These are phyloP conservation scores for sweet orange (Citrus sinensis) DNA, from an alignment of 345 rosid genomes.

Conservation along the genomic window DNA sequence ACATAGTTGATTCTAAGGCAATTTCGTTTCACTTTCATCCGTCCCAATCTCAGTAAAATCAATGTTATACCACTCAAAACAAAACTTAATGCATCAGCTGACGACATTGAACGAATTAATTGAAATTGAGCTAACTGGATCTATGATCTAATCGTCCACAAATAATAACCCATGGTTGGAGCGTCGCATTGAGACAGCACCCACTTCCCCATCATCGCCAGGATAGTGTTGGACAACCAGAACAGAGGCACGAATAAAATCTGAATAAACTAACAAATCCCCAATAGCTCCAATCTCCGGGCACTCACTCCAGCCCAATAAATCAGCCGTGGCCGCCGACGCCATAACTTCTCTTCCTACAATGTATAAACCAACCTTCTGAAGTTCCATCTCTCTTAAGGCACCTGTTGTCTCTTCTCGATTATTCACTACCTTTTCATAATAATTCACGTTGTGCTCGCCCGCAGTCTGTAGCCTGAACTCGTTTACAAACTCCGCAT, in stretches of 20 bases:
- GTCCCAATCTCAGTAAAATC: too few relatives aligned
- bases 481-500: constrained; percentile 27
- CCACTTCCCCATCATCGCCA: not conserved
- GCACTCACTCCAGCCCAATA: constrained; percentile 34
- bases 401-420: constrained; percentile 28
- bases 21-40: too few relatives aligned
- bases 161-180: not conserved
- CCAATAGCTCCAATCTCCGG: constrained; percentile 39
- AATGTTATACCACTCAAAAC: too few relatives aligned
- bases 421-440: constrained; percentile 26
- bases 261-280: constrained; percentile 24
- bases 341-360: constrained; percentile 31
- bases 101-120: too few relatives aligned
- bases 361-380: constrained; percentile 21
- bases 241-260: constrained; percentile 29
- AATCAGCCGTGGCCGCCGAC: constrained; percentile 27
- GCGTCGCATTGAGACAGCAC: not conserved
- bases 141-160: too few relatives aligned
- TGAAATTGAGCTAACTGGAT: too few relatives aligned
- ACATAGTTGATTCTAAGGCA: too few relatives aligned
- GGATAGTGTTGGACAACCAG: constrained; percentile 32
- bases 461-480: constrained; percentile 23
- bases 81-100: too few relatives aligned
- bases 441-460: constrained; percentile 15
- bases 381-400: constrained; percentile 17